Evolutionary conservation across 176 grass and related monocot genomes (phyloP), one percentile per base, ranked within the genome.

Genomic region (Musa troglodytarum): DNA sequence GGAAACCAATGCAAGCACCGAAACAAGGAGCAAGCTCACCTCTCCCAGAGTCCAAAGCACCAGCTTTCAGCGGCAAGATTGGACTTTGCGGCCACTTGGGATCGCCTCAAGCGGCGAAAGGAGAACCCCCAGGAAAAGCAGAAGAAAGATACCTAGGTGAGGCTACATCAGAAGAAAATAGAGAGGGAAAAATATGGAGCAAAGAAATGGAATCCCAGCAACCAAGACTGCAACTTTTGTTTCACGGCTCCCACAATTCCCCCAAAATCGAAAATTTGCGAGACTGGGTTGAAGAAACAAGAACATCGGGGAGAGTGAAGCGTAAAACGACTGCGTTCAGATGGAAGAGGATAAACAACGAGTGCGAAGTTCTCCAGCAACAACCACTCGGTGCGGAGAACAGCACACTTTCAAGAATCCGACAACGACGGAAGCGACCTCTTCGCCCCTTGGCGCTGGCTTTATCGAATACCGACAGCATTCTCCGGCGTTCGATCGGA

Each of bases 21-120:
- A 67, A 53, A 43, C 34, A 43, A 21, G 77, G 65, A 79, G 19
- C 50, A 70, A 69, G 0, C 5, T 68, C 58, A 57, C 77, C 65
- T 19, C 66, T 25, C 52, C 66, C 21, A 70, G 22, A 17, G 49
- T 70, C 53, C 13, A 57, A 7, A 15, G 12, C 20, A 20, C 1
- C 52, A 28, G n/a, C 10, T 43, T 50, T 69, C 26, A 19, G 21
- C 53, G 49, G 9, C 17, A 78, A 68, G 65, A 78, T 21, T 11
- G 11, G 20, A 28, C 68, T 68, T 14, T 78, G 21, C 25, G 12
- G 2, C 21, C 25, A 56, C 29, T 28, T 57, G 72, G 22, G 51
- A 3, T 28, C 24, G 53, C 72, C 16, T 54, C 29, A 56, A 57
- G 11, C 72, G 3, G 54, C n/a, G 22, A 51, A 52, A 72, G 19